phyloP scores from a whole-genome alignment of 2,329 filamentous ascomycete genomes.

The Phialophora tarda region DNA sequence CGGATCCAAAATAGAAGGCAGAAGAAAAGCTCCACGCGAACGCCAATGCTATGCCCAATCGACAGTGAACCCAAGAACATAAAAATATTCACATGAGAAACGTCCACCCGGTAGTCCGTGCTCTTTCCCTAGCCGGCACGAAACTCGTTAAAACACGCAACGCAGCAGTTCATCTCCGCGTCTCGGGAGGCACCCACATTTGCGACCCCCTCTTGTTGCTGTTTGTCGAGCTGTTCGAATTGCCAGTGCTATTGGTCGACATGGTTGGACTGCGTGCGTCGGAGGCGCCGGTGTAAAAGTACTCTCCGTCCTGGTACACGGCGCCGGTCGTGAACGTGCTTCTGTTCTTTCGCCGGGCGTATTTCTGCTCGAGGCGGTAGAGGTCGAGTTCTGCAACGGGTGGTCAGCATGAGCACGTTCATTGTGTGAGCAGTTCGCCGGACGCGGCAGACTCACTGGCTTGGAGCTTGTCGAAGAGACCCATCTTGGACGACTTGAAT shows the following conservation, averaged over 20 bases:
- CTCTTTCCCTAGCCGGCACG: background rate
- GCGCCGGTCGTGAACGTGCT: constrained; percentile 88
- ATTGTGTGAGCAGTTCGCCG: background rate
- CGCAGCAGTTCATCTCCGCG: constrained; percentile 20
- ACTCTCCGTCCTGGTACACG: constrained; percentile 93
- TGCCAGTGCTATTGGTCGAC: constrained; percentile 32
- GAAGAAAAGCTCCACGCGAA: background rate
- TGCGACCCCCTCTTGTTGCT: constrained; percentile 27
- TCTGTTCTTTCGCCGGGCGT: constrained; percentile 88
- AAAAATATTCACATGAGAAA: constrained; percentile 9
- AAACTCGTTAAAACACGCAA: background rate
- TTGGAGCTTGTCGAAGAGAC: constrained; percentile 58
- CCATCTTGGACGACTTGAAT: constrained; percentile 47
- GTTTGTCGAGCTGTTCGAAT: constrained; percentile 21
- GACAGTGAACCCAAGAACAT: background rate
- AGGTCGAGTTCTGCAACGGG: constrained; percentile 73
- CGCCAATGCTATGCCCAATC: constrained; percentile 3
- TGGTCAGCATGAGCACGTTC: background rate
- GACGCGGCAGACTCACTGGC: constrained; percentile 49
- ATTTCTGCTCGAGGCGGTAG: constrained; percentile 92
- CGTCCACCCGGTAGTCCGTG: background rate
- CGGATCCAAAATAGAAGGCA: background rate
- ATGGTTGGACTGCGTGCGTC: constrained; percentile 30
- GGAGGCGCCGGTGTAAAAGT: constrained; percentile 68
- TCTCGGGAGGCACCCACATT: constrained; percentile 28